Conservation (phyloP, 1,284 basidiomycete species). For the Sphaerobolus stellatus region DNA sequence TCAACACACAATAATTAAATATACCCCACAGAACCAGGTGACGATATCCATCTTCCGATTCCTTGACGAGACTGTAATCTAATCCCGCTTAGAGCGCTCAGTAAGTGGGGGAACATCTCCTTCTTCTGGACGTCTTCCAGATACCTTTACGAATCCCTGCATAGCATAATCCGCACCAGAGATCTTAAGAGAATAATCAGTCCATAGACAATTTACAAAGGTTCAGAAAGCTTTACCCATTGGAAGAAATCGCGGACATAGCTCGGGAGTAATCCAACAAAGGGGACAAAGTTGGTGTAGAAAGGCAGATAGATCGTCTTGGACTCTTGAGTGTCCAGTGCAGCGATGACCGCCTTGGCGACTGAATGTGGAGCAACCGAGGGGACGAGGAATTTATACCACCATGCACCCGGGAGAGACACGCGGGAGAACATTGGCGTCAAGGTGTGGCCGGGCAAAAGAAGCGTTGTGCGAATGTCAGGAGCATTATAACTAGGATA, state of each 20-base stretch:
- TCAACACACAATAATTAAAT: too few relatives aligned
- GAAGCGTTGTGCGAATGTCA: slow-evolving; percentile 75
- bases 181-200: slow-evolving; percentile 27
- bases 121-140: slow-evolving; percentile 46
- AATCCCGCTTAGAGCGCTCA: slow-evolving; percentile 2
- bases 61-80: too few relatives aligned
- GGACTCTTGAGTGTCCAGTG: slow-evolving; percentile 76
- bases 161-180: slow-evolving; percentile 49
- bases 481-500: slow-evolving; percentile 65
- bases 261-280: slow-evolving; percentile 60
- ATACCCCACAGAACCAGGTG: too few relatives aligned
- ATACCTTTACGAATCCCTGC: slow-evolving; percentile 47
- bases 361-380: slow-evolving; percentile 69
- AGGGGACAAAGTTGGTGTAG: slow-evolving; percentile 61
- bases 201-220: slow-evolving; percentile 14
- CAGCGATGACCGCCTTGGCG: slow-evolving; percentile 77
- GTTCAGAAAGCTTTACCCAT: slow-evolving; percentile 51
- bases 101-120: slow-evolving; percentile 11
- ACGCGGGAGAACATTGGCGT: slow-evolving; percentile 74
- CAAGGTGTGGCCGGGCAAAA: slow-evolving; percentile 72
- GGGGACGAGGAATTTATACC: slow-evolving; percentile 74
- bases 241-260: slow-evolving; percentile 70
- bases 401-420: slow-evolving; percentile 46
- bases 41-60: too few relatives aligned
- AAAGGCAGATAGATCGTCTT: slow-evolving; percentile 72